These are phyloP conservation scores for Blastobotrys buckinghamii DNA, from an alignment of 1,139 yeast species.

Conservation along the genomic window DNA sequence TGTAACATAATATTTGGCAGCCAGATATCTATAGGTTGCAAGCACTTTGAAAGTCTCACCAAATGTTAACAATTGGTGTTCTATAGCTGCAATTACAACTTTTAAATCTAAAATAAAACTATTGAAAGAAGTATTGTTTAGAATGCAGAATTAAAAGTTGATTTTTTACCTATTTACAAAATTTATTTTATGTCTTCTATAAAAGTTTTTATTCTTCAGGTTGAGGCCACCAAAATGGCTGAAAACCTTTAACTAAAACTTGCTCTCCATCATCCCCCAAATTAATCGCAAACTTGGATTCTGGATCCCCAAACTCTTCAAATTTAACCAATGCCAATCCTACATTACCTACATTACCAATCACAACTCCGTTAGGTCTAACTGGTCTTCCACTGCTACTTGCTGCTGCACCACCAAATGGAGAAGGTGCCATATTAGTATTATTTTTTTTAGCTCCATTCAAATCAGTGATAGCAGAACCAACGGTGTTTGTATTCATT, in stretches of 20 bases:
- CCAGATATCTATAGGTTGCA: no score
- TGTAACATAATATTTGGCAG: no score
- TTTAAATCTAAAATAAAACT: no score
- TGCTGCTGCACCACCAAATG: constrained; percentile 20
- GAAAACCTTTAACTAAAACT: constrained; percentile 43
- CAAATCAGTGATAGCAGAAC: constrained; percentile 9
- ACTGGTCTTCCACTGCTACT: constrained; percentile 15
- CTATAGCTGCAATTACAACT: no score
- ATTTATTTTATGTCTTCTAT: neutral
- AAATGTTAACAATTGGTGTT: no score
- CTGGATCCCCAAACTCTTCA: constrained; percentile 39
- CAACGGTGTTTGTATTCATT: constrained; percentile 2
- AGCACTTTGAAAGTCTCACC: no score
- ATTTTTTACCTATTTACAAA: no score
- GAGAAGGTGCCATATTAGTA: constrained; percentile 13
- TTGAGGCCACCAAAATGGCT: constrained; percentile 66
- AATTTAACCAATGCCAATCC: constrained; percentile 61
- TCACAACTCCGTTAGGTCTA: constrained; percentile 46
- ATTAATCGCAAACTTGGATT: constrained; percentile 30
- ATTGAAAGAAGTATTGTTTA: no score
- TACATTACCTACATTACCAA: constrained; percentile 50
- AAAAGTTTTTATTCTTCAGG: no score
- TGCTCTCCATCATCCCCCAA: constrained; percentile 24
- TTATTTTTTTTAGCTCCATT: neutral
- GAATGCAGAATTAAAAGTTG: no score